phyloP scores from a whole-genome alignment of 2,329 filamentous ascomycete species.

The Calycina herbarum region DNA sequence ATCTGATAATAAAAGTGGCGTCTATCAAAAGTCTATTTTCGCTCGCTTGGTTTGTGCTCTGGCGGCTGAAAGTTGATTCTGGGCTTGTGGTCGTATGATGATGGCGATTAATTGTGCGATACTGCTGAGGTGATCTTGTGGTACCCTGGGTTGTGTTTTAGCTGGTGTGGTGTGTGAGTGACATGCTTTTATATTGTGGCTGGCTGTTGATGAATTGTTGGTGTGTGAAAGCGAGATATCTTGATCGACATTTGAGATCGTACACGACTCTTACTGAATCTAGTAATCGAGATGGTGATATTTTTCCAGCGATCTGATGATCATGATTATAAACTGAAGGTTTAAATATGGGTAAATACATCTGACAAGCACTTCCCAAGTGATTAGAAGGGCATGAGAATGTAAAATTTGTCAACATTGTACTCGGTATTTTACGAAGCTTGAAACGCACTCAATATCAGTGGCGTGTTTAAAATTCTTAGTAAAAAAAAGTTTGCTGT shows the following conservation, averaged over 20 bases:
- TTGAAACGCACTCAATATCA: not conserved
- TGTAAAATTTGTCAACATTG: not conserved
- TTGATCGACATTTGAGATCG: not conserved
- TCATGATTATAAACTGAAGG: not conserved
- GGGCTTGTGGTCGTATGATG: not conserved
- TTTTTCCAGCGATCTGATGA: not conserved
- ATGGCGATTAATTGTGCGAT: not conserved
- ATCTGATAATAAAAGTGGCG: not conserved
- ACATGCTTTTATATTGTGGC: not conserved
- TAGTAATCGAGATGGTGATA: not conserved
- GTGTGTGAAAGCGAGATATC: not conserved
- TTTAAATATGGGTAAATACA: not conserved
- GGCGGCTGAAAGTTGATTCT: not conserved
- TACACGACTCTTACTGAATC: not conserved
- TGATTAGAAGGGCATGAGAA: not conserved
- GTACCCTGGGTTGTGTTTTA: not conserved
- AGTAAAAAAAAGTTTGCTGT: not conserved
- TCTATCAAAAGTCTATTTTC: not conserved
- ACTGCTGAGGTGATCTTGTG: conserved; percentile 1
- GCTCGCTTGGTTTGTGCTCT: not conserved
- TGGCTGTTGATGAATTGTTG: not conserved
- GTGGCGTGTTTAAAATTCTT: too few relatives aligned
- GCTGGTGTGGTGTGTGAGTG: not conserved
- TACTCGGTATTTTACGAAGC: not conserved
- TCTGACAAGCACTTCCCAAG: not conserved